Conservation (phyloP, 768 basidiomycete species). For the Gymnopilus dilepis region DNA sequence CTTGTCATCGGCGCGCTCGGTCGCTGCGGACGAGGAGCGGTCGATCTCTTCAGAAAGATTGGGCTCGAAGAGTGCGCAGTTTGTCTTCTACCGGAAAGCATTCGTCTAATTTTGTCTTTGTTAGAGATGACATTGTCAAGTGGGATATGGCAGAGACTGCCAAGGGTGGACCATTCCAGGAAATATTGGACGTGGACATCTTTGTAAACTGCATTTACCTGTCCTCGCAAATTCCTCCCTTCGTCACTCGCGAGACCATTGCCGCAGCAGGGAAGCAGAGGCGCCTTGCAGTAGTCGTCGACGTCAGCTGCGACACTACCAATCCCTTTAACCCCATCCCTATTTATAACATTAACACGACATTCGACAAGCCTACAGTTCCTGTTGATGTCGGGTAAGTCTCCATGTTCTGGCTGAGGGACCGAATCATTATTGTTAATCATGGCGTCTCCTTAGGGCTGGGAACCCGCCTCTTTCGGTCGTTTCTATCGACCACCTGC, state of each 20-base stretch:
- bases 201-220: slow-evolving; percentile 99
- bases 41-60: slow-evolving; percentile 94
- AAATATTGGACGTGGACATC: slow-evolving; percentile 95
- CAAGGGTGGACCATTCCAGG: slow-evolving; percentile 94
- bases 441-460: slow-evolving; percentile 40
- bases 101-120: slow-evolving; percentile 14
- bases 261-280: slow-evolving; percentile 70
- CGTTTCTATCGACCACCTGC: slow-evolving; percentile 96
- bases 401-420: slow-evolving; percentile 19
- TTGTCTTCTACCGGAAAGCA: background rate
- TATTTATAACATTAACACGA: slow-evolving; percentile 92
- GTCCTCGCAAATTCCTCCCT: slow-evolving; percentile 82
- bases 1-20: slow-evolving; percentile 97
- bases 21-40: slow-evolving; percentile 92
- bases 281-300: slow-evolving; percentile 83
- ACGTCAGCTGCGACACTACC: slow-evolving; percentile 98
- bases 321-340: slow-evolving; percentile 99
- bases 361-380: slow-evolving; percentile 91
- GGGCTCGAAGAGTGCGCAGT: slow-evolving; percentile 87
- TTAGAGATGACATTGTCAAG: slow-evolving; percentile 90
- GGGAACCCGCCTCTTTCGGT: slow-evolving; percentile 78
- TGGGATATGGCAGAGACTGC: slow-evolving; percentile 98
- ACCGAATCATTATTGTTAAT: slow-evolving; percentile 9
- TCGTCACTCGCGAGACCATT: slow-evolving; percentile 75
- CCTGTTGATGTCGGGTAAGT: slow-evolving; percentile 81